Evolutionary conservation across 2,329 filamentous ascomycete genomes (phyloP), one percentile per base, ranked within the genome.

Genomic region (Xylaria sp.): DNA sequence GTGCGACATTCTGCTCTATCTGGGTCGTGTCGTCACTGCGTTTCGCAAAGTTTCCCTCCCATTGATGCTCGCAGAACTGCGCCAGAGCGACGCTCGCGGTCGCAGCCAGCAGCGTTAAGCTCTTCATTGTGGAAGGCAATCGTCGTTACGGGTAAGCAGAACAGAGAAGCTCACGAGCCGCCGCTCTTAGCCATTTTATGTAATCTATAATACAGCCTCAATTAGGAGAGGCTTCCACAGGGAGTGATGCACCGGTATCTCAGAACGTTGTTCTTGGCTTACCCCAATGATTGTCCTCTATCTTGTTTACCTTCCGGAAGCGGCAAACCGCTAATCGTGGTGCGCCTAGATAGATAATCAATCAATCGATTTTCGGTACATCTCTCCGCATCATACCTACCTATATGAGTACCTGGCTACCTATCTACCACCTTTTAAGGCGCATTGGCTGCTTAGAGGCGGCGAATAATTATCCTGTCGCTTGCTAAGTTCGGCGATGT

Each of bases 21-120:
- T 61, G 62, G 2, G 68, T 63, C 19, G 65, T 64, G 48, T 67
- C 67, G 23, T 68, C 49, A 13, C 67, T 61, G 27, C 67, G 65
- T 11, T 66, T 49, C 27, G 71, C 70, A 44, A 72, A 73, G 27
- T 63, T 62, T 1, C 71, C 71, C 46, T 71, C 64, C 72, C 72
- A 73, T 58, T 73, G 71, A 31, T 72, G 72, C 55, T 73, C 72
- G 59, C 72, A 73, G 55, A 64, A 66, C 48, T 73, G 71, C 8
- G 62, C 69, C 3, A 58, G 37, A n/a, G 60, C 67, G 37, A 61
- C 25, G 17, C 35, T 21, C 19, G 54, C 54, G 27, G 47, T 29
- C 51, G 60, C 51, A 17, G 62, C 59, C 17, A 55, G 38, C 25
- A 67, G 15, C 21, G 68, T 37, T 40, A 69, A 46, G 52, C 33